Conservation (phyloP, 306 rosid species). For the Oemleria cerasiformis region DNA sequence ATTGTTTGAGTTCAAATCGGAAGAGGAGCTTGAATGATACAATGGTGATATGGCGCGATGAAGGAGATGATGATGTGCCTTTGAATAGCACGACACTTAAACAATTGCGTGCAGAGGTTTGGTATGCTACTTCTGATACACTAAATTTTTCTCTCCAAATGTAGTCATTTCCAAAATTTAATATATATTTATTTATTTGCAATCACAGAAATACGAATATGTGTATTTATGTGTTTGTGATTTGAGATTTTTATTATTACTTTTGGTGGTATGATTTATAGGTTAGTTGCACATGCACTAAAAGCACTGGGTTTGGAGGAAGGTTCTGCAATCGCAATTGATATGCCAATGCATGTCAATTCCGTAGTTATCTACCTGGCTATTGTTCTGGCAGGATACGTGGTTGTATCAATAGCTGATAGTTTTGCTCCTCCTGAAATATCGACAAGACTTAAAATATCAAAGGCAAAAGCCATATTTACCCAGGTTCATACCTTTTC, state of each 20-base stretch:
- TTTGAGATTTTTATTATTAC: slow-evolving; percentile 12
- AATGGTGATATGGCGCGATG: slow-evolving; percentile 75
- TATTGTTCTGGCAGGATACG: slow-evolving; percentile 77
- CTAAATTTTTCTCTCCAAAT: slow-evolving; percentile 4
- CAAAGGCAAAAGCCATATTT: slow-evolving; percentile 81
- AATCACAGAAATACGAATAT: not conserved
- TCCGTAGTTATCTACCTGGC: slow-evolving; percentile 90
- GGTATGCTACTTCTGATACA: slow-evolving; percentile 48
- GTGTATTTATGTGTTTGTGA: not conserved
- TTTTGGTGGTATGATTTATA: slow-evolving; percentile 36
- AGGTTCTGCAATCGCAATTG: slow-evolving; percentile 91
- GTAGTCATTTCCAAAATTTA: not conserved
- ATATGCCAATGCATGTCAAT: slow-evolving; percentile 86
- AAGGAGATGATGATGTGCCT: slow-evolving; percentile 65
- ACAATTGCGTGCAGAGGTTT: slow-evolving; percentile 71
- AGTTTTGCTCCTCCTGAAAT: slow-evolving; percentile 92
- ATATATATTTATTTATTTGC: not conserved
- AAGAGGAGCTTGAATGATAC: slow-evolving; percentile 66
- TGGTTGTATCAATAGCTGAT: slow-evolving; percentile 93
- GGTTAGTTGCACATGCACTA: slow-evolving; percentile 85
- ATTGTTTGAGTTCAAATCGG: slow-evolving; percentile 56
- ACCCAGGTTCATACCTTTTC: slow-evolving; percentile 66
- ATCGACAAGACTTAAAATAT: slow-evolving; percentile 75
- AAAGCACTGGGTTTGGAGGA: slow-evolving; percentile 62
- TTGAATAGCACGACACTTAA: slow-evolving; percentile 54